Evolutionary conservation across 495 filamentous ascomycete species (phyloP).

Genomic region (Friedmanniomyces simplex): DNA sequence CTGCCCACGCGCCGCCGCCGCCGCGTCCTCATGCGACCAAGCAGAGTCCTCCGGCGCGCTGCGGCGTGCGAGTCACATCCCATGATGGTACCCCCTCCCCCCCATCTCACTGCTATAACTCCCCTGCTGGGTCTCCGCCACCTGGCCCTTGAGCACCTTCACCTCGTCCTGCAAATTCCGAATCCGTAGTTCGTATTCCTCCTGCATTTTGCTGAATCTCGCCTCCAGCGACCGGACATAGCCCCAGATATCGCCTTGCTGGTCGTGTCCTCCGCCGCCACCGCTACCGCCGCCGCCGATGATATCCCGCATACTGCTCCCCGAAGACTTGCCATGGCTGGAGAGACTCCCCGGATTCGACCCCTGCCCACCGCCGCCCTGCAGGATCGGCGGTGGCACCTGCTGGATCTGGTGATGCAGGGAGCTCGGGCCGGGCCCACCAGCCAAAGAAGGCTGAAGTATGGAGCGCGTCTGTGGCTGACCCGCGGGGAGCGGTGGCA

Average conservation of each 20-base stretch:
- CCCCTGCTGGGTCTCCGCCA: not conserved
- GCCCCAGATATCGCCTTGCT: slow-evolving; percentile 21
- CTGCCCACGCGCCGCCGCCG: not conserved
- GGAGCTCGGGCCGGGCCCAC: slow-evolving; percentile 25
- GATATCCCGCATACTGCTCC: slow-evolving; percentile 30
- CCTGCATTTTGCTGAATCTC: slow-evolving; percentile 22
- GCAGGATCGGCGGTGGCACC: slow-evolving; percentile 11
- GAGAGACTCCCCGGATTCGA: slow-evolving; percentile 33
- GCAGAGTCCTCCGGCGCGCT: not conserved
- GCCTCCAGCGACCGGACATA: slow-evolving; percentile 29
- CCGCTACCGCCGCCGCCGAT: slow-evolving; percentile 16
- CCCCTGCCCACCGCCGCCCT: slow-evolving; percentile 1
- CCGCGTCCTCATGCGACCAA: not conserved
- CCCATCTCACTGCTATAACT: slow-evolving; percentile 20
- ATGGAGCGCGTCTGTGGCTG: slow-evolving; percentile 18
- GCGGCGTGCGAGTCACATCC: slow-evolving; percentile 2
- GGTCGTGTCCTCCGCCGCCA: not conserved
- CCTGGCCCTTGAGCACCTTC: slow-evolving; percentile 23
- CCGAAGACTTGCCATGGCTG: slow-evolving; percentile 29
- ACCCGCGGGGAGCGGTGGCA: slow-evolving; percentile 31
- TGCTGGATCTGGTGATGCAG: slow-evolving; percentile 24
- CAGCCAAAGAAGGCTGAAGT: not conserved
- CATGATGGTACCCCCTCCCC: not conserved
- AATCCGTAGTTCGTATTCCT: slow-evolving; percentile 30
- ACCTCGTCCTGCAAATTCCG: slow-evolving; percentile 27